Evolutionary conservation across 306 rosid species (phyloP), one percentile per base, ranked within the genome.

Genomic region (Rubus parviflorus): DNA sequence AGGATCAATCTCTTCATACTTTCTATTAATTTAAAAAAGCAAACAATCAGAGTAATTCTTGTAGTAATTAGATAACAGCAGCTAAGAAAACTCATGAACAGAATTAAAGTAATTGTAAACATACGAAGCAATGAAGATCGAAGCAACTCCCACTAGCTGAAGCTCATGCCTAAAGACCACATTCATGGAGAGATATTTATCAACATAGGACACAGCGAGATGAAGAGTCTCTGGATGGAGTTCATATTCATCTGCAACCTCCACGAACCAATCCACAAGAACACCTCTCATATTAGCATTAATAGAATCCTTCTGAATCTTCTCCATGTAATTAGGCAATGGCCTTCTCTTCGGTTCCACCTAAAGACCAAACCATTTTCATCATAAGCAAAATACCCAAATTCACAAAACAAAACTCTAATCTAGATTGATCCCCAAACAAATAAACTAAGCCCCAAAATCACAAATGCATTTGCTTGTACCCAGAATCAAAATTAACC

Each of bases 201-300:
- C 97, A 0, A 95, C 82, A 47, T 84, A 90, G 0, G 96, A 81
- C 75, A 92, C 82, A 6, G 84, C 76, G 10, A 90, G 89, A 76
- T 79, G 88, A 20, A 95, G 89, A 8, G 99, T 90, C 16, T 95
- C 99, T 0, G 97, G 85, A 72, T 85, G 81, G 74, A 95, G 96
- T 49, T 82, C 87, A 70, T 90, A 90, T 46, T 95, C 99, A 68
- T 92, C 97, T 0, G 97, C 89, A 82, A 95, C 99, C 78, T 95
- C 97, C 11, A 95, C 92, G 70, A 95, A 75, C 99, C 99, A 95
- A 85, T 95, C 97, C 54, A 95, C 96, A 79, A 95, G 52, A 46
- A 90, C 83, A 7, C 90, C 97, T 41, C 97, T 83, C 97, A 95
- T 92, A 61, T 79, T 85, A 10, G 93, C 87, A 72, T 83, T 85